A percentile compares a stretch with the other conserved stretches of the same genome.
phyloP scores from a whole-genome alignment of 805 yeast species.

The Yueomyces sp. region DNA sequence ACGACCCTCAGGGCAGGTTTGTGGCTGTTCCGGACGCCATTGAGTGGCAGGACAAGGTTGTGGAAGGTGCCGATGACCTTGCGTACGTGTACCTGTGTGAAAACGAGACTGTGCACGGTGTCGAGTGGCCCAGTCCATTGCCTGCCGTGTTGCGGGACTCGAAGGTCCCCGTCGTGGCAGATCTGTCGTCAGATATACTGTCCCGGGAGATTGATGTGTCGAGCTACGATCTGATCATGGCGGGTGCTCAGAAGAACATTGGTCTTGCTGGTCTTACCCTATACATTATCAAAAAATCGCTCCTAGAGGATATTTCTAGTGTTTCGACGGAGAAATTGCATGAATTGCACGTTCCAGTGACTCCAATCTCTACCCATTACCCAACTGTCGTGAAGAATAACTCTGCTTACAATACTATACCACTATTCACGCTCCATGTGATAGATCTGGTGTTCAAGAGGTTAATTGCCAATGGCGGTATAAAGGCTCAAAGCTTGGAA shows the following conservation, averaged over 20 bases:
- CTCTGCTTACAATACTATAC: slow-evolving; percentile 91
- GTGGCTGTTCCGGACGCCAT: slow-evolving; percentile 53
- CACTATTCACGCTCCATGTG: slow-evolving; percentile 82
- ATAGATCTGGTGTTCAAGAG: slow-evolving; percentile 63
- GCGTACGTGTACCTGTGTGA: slow-evolving; percentile 88
- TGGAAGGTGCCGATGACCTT: slow-evolving; percentile 34
- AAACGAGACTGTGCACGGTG: slow-evolving; percentile 95
- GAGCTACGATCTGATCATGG: slow-evolving; percentile 81
- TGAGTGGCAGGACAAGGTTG: slow-evolving; percentile 40
- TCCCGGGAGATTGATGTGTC: slow-evolving; percentile 71
- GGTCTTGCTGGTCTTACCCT: slow-evolving; percentile 93
- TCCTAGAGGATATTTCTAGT: slow-evolving; percentile 40
- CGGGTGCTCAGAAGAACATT: slow-evolving; percentile 97
- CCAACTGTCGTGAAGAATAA: slow-evolving; percentile 79
- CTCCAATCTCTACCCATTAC: slow-evolving; percentile 82
- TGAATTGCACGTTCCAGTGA: slow-evolving; percentile 52
- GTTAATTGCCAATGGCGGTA: slow-evolving; percentile 59
- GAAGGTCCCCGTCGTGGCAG: slow-evolving; percentile 76
- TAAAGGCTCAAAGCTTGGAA: slow-evolving; percentile 41
- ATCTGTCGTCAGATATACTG: slow-evolving; percentile 86
- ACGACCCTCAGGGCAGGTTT: slow-evolving; percentile 36
- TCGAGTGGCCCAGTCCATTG: slow-evolving; percentile 45
- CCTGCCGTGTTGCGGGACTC: slow-evolving; percentile 37
- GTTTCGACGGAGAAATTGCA: slow-evolving; percentile 50
- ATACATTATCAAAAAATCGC: slow-evolving; percentile 73